Conservation (phyloP, 2,329 filamentous ascomycete genomes). For the Teratosphaeria nubilosa region DNA sequence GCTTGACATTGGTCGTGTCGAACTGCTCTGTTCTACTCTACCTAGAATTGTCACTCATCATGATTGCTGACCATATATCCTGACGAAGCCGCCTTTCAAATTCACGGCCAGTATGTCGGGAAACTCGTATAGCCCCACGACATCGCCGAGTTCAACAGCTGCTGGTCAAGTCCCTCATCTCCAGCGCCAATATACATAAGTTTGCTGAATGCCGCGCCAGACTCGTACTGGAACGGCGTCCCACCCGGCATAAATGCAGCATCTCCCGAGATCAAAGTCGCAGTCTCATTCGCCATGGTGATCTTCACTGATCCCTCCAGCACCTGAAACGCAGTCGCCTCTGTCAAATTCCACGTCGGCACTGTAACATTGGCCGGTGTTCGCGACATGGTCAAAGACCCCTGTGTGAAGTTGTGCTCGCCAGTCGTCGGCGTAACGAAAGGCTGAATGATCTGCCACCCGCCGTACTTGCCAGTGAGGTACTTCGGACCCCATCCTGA, state of each 20-base stretch:
- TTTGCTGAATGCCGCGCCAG: not conserved
- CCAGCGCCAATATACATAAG: conserved; percentile 1
- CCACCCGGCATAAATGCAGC: conserved; percentile 2
- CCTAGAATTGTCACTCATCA: not conserved
- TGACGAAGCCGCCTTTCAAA: not conserved
- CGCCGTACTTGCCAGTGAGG: conserved; percentile 32
- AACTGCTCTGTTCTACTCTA: not conserved
- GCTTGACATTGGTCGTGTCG: not conserved
- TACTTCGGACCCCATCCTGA: conserved; percentile 32
- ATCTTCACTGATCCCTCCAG: not conserved
- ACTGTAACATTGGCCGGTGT: conserved; percentile 14
- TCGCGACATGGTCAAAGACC: conserved; percentile 33
- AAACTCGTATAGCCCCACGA: not conserved
- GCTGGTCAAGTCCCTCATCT: not conserved
- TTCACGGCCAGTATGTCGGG: not conserved
- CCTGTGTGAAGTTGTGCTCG: conserved; percentile 34
- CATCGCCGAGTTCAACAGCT: not conserved
- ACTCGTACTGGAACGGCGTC: conserved; percentile 1
- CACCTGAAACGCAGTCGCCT: conserved; percentile 3
- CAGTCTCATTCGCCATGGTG: not conserved
- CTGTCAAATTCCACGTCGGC: conserved; percentile 16
- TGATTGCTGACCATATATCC: not conserved
- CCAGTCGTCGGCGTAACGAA: conserved; percentile 33
- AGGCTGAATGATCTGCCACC: conserved; percentile 37
- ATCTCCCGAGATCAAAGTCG: not conserved